Percentiles rank a stretch among this genome's conserved stretches.
These are phyloP conservation scores for Clonostachys chloroleuca DNA, from an alignment of 2,329 filamentous ascomycete species.

Conservation along the genomic window DNA sequence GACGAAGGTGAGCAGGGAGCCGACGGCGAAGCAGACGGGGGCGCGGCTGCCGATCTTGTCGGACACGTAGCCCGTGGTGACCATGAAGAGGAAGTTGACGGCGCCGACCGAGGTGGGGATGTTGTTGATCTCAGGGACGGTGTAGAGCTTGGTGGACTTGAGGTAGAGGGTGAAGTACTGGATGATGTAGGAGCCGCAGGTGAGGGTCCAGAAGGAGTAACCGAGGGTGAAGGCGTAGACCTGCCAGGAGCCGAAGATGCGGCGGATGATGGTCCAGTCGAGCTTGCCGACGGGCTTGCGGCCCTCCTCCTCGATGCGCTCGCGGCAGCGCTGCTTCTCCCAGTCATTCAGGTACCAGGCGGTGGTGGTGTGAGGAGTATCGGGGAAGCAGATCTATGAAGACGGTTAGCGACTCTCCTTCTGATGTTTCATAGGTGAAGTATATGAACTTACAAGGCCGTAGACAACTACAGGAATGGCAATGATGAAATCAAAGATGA, in stretches of 20 bases:
- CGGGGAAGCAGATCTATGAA: slow-evolving; percentile 25
- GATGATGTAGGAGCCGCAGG: slow-evolving; percentile 29
- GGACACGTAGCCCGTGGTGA: slow-evolving; percentile 24
- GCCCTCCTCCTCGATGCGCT: slow-evolving; percentile 60
- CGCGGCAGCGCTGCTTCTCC: slow-evolving; percentile 60
- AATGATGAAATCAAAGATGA: slow-evolving; percentile 29
- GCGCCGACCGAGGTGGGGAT: slow-evolving; percentile 36
- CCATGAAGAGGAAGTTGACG: slow-evolving; percentile 35
- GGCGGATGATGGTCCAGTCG: slow-evolving; percentile 25
- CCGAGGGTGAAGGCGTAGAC: slow-evolving; percentile 34
- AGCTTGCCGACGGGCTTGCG: slow-evolving; percentile 27
- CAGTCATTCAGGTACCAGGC: slow-evolving; percentile 39
- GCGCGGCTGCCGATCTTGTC: slow-evolving; percentile 27
- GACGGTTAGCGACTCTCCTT: neutral
- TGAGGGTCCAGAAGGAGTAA: slow-evolving; percentile 33
- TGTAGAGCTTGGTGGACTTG: slow-evolving; percentile 23
- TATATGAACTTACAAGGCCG: neutral
- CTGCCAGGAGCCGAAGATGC: slow-evolving; percentile 35
- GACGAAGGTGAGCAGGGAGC: slow-evolving; percentile 24
- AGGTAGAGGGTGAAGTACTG: slow-evolving; percentile 36
- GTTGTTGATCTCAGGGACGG: slow-evolving; percentile 35
- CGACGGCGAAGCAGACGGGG: slow-evolving; percentile 26
- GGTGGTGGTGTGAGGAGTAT: slow-evolving; percentile 33
- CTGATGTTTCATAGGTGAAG: neutral
- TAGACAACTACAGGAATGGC: slow-evolving; percentile 25